phyloP scores from a whole-genome alignment of 768 basidiomycete genomes.

The Rhodotorula paludigena region DNA sequence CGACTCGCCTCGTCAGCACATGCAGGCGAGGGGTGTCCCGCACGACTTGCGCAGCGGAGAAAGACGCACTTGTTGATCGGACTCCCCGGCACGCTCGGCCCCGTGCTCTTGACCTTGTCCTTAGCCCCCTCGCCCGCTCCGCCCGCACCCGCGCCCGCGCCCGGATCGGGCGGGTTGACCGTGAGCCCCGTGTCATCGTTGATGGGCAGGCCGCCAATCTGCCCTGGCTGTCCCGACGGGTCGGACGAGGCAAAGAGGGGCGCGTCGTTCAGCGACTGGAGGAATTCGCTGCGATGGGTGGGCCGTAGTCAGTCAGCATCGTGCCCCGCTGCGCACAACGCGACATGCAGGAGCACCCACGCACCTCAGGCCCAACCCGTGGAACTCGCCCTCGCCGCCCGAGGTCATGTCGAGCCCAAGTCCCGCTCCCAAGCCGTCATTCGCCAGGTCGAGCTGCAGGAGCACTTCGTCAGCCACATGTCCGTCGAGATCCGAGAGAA shows the following conservation, averaged over 20 bases:
- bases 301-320: conserved; percentile 15
- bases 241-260: conserved; percentile 46
- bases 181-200: conserved; percentile 22
- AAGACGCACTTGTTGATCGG: conserved; percentile 31
- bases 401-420: conserved; percentile 28
- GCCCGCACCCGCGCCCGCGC: background rate
- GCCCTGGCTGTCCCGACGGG: conserved; percentile 38
- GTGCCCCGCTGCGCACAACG: background rate
- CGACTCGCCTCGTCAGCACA: too few species aligned
- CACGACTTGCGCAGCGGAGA: background rate
- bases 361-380: conserved; percentile 40
- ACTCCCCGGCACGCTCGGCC: conserved; percentile 28
- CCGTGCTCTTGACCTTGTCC: conserved; percentile 12
- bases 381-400: conserved; percentile 37
- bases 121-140: conserved; percentile 4
- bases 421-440: conserved; percentile 23
- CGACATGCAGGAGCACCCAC: conserved; percentile 6
- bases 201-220: conserved; percentile 22
- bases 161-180: background rate
- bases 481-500: background rate
- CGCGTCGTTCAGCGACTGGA: conserved; percentile 74
- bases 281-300: conserved; percentile 63
- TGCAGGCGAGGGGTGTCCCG: too few species aligned
- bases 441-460: conserved; percentile 52
- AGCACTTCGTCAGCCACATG: conserved; percentile 69